phyloP scores from a whole-genome alignment of 345 rosid species.

The Boechera stricta region DNA sequence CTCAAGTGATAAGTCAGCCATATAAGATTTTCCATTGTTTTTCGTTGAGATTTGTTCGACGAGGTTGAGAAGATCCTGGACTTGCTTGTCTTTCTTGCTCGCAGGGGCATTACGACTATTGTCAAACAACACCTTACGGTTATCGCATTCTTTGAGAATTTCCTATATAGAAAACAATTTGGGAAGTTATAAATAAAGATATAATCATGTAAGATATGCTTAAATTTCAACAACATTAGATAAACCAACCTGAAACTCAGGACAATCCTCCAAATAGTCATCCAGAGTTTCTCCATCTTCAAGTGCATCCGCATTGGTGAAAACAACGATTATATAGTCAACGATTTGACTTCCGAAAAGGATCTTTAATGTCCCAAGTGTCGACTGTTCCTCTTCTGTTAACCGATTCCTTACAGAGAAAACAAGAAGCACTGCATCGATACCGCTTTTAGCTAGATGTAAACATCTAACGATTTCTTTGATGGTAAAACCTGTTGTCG shows the following conservation, averaged over 20 bases:
- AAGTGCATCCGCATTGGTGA: conserved; percentile 42
- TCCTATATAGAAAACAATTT: conserved; percentile 20
- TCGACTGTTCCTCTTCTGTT: conserved; percentile 41
- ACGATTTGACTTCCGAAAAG: conserved; percentile 38
- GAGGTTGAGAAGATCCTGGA: conserved; percentile 40
- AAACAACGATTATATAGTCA: conserved; percentile 39
- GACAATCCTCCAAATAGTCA: conserved; percentile 36
- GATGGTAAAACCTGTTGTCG: conserved; percentile 26
- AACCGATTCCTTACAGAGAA: conserved; percentile 40
- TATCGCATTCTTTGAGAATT: conserved; percentile 37
- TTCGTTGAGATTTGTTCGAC: conserved; percentile 34
- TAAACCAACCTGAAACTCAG: conserved; percentile 35
- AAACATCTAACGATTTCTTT: conserved; percentile 41
- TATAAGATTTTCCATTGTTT: conserved; percentile 38
- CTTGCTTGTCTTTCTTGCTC: conserved; percentile 30
- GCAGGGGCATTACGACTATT: conserved; percentile 15
- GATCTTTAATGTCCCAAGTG: conserved; percentile 29
- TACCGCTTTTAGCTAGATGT: conserved; percentile 33
- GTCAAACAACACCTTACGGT: conserved; percentile 45
- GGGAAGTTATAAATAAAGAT: conserved; percentile 3
- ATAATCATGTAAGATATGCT: neutral
- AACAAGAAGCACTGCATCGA: conserved; percentile 42
- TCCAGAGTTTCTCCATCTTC: conserved; percentile 34
- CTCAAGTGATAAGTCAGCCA: conserved; percentile 42
- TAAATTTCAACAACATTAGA: neutral